A percentile compares a stretch with the other conserved stretches of the same genome.
These are phyloP conservation scores for Teratosphaeria nubilosa DNA, from an alignment of 2,329 filamentous ascomycete genomes.

Conservation along the genomic window DNA sequence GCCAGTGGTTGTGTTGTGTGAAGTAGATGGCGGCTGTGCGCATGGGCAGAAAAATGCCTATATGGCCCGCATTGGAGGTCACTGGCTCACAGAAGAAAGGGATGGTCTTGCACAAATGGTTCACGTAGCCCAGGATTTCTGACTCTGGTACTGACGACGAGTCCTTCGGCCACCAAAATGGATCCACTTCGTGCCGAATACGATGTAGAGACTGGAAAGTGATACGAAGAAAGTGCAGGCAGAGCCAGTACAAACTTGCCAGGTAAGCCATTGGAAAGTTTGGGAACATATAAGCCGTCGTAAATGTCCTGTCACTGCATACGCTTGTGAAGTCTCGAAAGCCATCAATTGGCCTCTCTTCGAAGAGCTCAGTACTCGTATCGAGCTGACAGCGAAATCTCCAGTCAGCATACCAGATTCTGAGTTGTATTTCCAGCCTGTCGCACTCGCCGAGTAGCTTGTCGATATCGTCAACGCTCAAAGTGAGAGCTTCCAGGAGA, in stretches of 20 bases:
- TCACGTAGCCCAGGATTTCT: conserved; percentile 16
- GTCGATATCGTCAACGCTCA: conserved; percentile 7
- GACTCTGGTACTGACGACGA: conserved; percentile 13
- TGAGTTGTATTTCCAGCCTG: conserved; percentile 12
- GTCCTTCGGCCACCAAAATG: conserved; percentile 11
- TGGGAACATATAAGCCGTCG: conserved; percentile 17
- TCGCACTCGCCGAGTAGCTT: conserved; percentile 12
- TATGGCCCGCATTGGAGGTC: conserved; percentile 18
- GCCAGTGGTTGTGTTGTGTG: conserved; percentile 16
- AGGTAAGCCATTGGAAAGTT: conserved; percentile 22
- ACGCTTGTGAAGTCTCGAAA: conserved; percentile 16
- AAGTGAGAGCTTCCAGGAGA: conserved; percentile 2
- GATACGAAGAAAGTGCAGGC: conserved; percentile 19
- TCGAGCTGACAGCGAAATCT: conserved; percentile 1
- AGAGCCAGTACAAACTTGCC: conserved; percentile 21
- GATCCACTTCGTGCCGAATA: conserved; percentile 8
- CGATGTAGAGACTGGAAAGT: conserved; percentile 15
- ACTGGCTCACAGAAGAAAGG: conserved; percentile 21
- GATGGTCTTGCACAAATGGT: conserved; percentile 19
- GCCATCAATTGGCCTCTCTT: conserved; percentile 11
- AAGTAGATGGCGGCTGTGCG: conserved; percentile 20
- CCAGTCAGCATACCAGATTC: conserved; percentile 16
- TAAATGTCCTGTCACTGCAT: conserved; percentile 16
- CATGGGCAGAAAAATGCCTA: conserved; percentile 23
- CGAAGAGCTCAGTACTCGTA: conserved; percentile 5